Conservation (phyloP, 2,329 filamentous ascomycete species). For the Neopestalotiopsis rosae region DNA sequence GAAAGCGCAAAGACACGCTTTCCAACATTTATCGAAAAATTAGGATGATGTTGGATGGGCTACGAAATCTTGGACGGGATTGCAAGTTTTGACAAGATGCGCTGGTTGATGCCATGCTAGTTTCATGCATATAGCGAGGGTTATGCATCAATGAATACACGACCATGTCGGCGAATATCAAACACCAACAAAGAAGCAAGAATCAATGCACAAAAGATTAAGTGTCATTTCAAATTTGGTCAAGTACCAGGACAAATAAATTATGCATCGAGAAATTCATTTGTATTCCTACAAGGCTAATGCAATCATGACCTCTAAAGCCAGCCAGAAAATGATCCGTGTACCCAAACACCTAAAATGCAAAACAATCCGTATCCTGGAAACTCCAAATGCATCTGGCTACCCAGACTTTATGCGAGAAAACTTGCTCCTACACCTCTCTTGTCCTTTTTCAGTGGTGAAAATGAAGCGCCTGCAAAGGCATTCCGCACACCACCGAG, state of each 20-base stretch:
- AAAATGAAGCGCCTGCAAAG: slow-evolving; percentile 64
- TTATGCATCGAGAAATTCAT: slow-evolving; percentile 9
- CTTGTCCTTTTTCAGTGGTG: slow-evolving; percentile 74
- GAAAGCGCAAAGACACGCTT: slow-evolving; percentile 24
- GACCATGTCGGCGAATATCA: too few relatives aligned
- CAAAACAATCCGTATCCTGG: background rate
- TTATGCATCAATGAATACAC: background rate
- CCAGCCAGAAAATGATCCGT: background rate
- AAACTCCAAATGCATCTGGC: slow-evolving; percentile 18
- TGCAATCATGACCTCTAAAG: slow-evolving; percentile 10
- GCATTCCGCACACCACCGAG: slow-evolving; percentile 48
- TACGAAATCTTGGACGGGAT: background rate
- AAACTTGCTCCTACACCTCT: slow-evolving; percentile 68
- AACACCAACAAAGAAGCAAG: too few relatives aligned
- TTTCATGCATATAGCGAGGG: slow-evolving; percentile 1
- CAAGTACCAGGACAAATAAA: too few relatives aligned
- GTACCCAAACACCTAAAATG: slow-evolving; percentile 18
- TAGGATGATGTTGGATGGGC: background rate
- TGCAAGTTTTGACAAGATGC: slow-evolving; percentile 12
- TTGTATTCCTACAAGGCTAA: slow-evolving; percentile 11
- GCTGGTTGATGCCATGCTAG: slow-evolving; percentile 11
- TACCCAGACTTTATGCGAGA: slow-evolving; percentile 44
- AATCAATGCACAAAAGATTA: too few relatives aligned
- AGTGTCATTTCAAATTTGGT: too few relatives aligned
- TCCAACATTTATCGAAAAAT: slow-evolving; percentile 24